Conservation (phyloP, 768 basidiomycete genomes). For the Lactifluus subvellereus region DNA sequence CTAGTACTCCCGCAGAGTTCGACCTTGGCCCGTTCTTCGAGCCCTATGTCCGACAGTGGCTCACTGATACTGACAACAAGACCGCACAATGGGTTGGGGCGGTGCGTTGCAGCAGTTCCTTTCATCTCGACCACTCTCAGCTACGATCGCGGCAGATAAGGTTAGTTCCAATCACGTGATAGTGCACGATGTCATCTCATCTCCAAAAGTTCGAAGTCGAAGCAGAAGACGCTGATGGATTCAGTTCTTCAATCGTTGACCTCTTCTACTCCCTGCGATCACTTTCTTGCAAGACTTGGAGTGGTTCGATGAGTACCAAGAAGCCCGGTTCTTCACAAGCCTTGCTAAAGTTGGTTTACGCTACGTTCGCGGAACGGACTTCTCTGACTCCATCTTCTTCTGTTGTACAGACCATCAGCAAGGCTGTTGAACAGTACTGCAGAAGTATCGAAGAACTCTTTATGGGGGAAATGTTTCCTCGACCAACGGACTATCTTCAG, state of each 20-base stretch:
- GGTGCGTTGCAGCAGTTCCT: slow-evolving; percentile 40
- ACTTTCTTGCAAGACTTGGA: slow-evolving; percentile 82
- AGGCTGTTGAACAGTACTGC: slow-evolving; percentile 90
- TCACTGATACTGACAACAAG: slow-evolving; percentile 81
- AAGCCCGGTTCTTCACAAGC: slow-evolving; percentile 84
- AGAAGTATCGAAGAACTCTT: slow-evolving; percentile 82
- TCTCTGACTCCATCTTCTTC: neutral
- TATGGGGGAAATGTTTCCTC: slow-evolving; percentile 92
- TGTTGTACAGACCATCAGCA: slow-evolving; percentile 69
- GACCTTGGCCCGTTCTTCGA: slow-evolving; percentile 77
- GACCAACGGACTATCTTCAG: slow-evolving; percentile 68
- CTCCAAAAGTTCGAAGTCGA: slow-evolving; percentile 55
- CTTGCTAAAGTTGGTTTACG: slow-evolving; percentile 66
- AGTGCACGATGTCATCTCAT: neutral
- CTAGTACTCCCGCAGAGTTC: slow-evolving; percentile 55
- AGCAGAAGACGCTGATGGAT: slow-evolving; percentile 70
- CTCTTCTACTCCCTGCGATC: slow-evolving; percentile 87
- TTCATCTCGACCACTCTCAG: neutral
- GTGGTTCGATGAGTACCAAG: slow-evolving; percentile 88
- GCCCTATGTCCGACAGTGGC: slow-evolving; percentile 83
- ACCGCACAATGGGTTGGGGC: slow-evolving; percentile 93
- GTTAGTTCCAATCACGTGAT: slow-evolving; percentile 34
- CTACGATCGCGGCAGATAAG: slow-evolving; percentile 76
- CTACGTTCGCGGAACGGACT: neutral
- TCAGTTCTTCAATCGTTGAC: slow-evolving; percentile 96